Base-by-base conservation (phyloP, 2,329 filamentous ascomycete genomes). In the Fusarium haematococcum region DNA sequence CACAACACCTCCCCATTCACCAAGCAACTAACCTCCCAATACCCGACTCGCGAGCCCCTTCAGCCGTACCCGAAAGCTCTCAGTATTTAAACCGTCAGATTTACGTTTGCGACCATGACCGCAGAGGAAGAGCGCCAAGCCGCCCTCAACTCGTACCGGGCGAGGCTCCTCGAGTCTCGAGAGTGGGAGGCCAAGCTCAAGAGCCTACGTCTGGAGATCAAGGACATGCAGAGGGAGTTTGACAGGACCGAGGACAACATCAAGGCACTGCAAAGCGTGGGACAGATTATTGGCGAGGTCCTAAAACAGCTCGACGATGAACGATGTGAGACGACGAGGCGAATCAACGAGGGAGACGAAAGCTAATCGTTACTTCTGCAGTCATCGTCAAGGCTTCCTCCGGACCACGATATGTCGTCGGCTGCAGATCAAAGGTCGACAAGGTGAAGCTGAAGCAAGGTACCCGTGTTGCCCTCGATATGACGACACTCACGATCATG, bases 401-500 rank as follows among this genome's bases (percentile, higher is more conserved):
- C 43, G 97, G 97, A 30, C 97, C 97, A 70, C 91, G 97, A 87
- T 99, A 99, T 86, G 97, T 99, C 69, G 97, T 99, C 78, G 97
- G 97, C 68, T 99, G 97, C 88, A 93, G 97, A 80, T 98, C 95
- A 73, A 99, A 99, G 86, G 97, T 99, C 81, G 97, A 99, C 88
- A 98, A 97, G 87, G 87, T 89, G 73, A 98, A 98, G 88, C 88
- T 99, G 82, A 99, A 98, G 90, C 97, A 99, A 86, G 97, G 97
- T 79, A 98, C 96, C 32, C 94, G 97, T 81, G 97, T 99, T 65
- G 96, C 97, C 37, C 92, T 99, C 69, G 97, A 99, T 81, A 99
- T 99, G 97, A 99, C 97, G 61, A 99, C 97, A 23, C 93, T 99
- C 78, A 99, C 97, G 70, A 99, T 99, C 85, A 99, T 99, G 97